Conservation (phyloP, 371 early-diverging fungal genomes). For the Umbelopsis sp. region DNA sequence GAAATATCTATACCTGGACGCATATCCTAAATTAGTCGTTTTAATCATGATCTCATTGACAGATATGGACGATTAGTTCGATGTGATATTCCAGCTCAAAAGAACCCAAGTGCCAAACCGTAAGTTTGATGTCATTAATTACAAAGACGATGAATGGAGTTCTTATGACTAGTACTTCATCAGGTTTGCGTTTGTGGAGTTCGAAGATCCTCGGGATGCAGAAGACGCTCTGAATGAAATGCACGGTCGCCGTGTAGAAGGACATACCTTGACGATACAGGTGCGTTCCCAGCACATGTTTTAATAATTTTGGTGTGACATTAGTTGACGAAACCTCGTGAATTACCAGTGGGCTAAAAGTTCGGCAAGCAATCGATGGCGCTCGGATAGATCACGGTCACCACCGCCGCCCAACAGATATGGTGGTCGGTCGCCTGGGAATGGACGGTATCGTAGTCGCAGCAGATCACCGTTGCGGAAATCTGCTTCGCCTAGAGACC, state of each 20-base stretch:
- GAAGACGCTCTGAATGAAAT: constrained; percentile 88
- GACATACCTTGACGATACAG: constrained; percentile 79
- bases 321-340: neutral
- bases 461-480: neutral
- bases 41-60: constrained; percentile 13
- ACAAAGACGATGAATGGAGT: neutral
- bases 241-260: constrained; percentile 84
- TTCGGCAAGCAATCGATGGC: neutral
- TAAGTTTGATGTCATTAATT: constrained; percentile 39
- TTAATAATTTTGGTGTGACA: neutral
- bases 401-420: neutral
- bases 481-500: neutral
- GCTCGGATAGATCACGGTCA: constrained; percentile 7
- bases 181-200: constrained; percentile 93
- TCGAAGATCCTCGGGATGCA: constrained; percentile 86
- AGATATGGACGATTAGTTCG: constrained; percentile 84
- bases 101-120: constrained; percentile 64
- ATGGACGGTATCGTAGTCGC: constrained; percentile 3
- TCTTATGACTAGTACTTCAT: neutral
- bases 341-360: constrained; percentile 6
- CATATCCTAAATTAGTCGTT: too few relatives aligned
- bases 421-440: neutral
- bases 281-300: constrained; percentile 35
- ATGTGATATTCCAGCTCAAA: constrained; percentile 85
- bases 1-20: too few relatives aligned